Conservation (phyloP, 78 protist genomes). For the slime mould (Dictyostelium discoideum) region dicty_2.7 NC_007088.5:1397001-1397500, state of each 20-base stretch:
- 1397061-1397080: not conserved
- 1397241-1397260: constrained; percentile 56
- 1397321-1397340: constrained; percentile 53
- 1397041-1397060: not conserved
- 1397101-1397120: not conserved
- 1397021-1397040: not conserved
- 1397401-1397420: not conserved
- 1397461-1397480: constrained; percentile 60
- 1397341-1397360: constrained; percentile 64
- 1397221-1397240: constrained; percentile 67
- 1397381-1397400: constrained; percentile 72
- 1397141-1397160: not conserved
- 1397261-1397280: constrained; percentile 65
- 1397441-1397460: constrained; percentile 19
- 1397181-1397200: constrained; percentile 46
- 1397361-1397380: constrained; percentile 57
- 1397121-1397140: not conserved
- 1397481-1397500: not conserved
- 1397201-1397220: constrained; percentile 50
- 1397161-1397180: constrained; percentile 45
- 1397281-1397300: constrained; percentile 61
- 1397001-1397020: not conserved
- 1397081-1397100: not conserved
- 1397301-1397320: constrained; percentile 3
- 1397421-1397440: constrained; percentile 22